These are phyloP conservation scores for Peribolospora kevripleyi DNA, from an alignment of 768 basidiomycete species.

Conservation along the genomic window DNA sequence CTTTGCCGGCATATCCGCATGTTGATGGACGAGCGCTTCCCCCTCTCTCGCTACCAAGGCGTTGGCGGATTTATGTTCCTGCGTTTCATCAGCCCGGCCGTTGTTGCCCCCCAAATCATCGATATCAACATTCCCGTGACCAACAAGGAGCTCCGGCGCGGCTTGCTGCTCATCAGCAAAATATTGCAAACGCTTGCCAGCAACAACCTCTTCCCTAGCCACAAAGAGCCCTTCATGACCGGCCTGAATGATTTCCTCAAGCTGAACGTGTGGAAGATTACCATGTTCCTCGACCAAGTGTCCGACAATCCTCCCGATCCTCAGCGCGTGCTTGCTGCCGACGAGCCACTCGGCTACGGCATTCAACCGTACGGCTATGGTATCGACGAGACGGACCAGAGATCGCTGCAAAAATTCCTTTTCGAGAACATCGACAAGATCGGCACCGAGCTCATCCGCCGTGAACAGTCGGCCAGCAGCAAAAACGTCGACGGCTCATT, in stretches of 20 bases:
- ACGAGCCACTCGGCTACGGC: background rate
- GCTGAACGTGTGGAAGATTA: conserved; percentile 42
- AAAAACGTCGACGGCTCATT: conserved; percentile 31
- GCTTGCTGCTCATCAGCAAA: conserved; percentile 67
- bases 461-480: conserved; percentile 66
- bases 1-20: conserved; percentile 49
- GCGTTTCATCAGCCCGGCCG: conserved; percentile 43
- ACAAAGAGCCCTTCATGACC: conserved; percentile 64
- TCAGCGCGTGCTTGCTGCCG: background rate
- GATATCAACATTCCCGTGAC: conserved; percentile 57
- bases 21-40: conserved; percentile 16
- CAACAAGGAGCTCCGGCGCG: conserved; percentile 39
- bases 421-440: conserved; percentile 1
- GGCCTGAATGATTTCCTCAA: conserved; percentile 49
- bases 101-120: conserved; percentile 60
- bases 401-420: conserved; percentile 1
- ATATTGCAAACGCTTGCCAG: conserved; percentile 71
- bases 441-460: conserved; percentile 33
- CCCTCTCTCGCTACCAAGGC: conserved; percentile 18
- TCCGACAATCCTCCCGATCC: background rate
- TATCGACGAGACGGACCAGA: background rate
- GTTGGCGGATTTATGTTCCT: conserved; percentile 61
- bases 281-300: conserved; percentile 31
- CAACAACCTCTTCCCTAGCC: conserved; percentile 57
- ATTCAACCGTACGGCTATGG: background rate